Base-by-base conservation (phyloP, 1,139 yeast genomes). In the Meyerozyma guilliermondii region DNA sequence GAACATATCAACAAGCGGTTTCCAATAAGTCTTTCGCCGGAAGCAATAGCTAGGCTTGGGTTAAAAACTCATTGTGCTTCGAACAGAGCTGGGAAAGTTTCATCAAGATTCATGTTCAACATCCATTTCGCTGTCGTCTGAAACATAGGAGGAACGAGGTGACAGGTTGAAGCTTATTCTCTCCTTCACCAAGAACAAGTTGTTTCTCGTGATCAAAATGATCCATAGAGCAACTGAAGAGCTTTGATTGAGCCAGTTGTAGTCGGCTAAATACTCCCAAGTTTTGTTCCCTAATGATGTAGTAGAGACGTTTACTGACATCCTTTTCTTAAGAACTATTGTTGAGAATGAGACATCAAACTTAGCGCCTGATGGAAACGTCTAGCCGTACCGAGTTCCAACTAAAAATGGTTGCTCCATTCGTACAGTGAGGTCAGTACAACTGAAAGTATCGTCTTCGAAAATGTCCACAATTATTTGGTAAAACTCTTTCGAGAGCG, bases 351-450 rank as follows among this genome's bases (percentile, higher is more conserved):
- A 0, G 77, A 65, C 95, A 94, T 87, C 52, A 94, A n/a, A 75
- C 52, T 81, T 83, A n/a, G 46, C 80, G 76, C 45, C 98, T 79
- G 36, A 88, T 84, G 2, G 75, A 71, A 7, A 83, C 85, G 56
- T 89, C 92, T n/a, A 0, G 86, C 81, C 1, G 88, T n/a, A 76
- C 37, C 95, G 75, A 0, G 98, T 92, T 36, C 98, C 98, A 14
- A 89, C 92, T 57, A 94, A 70, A 60, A 94, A 94, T 17, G 98
- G 96, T 59, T 91, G 97, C 58, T 94, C 98, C 88, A 94, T 83
- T 46, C 98, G 75, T 9, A 89, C 95, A 0, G 98, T 91, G 38
- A 94, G 75, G 56, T 94, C 99, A 2, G 96, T 83, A 49, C 91
- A 80, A 30, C 86, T 79, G 53, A 91, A 76, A 1, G 83, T 70